Evolutionary conservation across 176 grass and related monocot species (phyloP).

Genomic region (Triticum turgidum): DNA sequence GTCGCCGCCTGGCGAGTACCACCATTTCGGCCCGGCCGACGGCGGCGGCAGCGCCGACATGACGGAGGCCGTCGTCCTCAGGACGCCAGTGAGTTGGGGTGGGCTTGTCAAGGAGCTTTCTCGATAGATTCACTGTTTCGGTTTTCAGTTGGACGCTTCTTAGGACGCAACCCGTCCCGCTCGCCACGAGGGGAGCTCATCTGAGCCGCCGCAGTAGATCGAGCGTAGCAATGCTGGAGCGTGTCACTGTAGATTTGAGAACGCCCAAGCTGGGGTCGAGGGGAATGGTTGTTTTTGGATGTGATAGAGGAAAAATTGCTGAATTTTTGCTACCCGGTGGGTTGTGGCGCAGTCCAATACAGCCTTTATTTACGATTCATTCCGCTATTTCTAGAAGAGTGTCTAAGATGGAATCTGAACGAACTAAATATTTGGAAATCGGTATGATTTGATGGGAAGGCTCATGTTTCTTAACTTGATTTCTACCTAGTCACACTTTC

Average conservation of each 20-base stretch:
- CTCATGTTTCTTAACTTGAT: neutral
- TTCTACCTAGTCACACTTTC: neutral
- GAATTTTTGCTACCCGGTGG: neutral
- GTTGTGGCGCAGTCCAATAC: neutral
- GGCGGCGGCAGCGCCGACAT: conserved; percentile 3
- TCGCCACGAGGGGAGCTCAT: neutral
- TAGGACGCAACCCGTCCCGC: neutral
- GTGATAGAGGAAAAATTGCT: neutral
- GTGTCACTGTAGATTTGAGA: neutral
- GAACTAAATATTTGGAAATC: neutral
- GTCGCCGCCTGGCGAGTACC: conserved; percentile 52
- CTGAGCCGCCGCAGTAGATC: neutral
- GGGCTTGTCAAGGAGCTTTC: conserved; percentile 14
- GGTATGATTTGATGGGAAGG: neutral
- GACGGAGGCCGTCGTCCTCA: conserved; percentile 43
- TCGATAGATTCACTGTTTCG: conserved; percentile 18
- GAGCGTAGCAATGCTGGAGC: conserved; percentile 6
- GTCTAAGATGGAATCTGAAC: neutral
- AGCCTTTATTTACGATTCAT: neutral
- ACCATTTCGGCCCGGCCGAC: conserved; percentile 42
- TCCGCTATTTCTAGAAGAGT: neutral
- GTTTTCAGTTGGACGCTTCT: conserved; percentile 25
- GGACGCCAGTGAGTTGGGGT: conserved; percentile 58
- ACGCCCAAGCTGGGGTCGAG: neutral
- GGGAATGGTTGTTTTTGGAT: neutral